A percentile compares a stretch with the other conserved stretches of the same genome.
Evolutionary conservation across 2,329 filamentous ascomycete species (phyloP).

Genomic region (Metarhizium album): DNA sequence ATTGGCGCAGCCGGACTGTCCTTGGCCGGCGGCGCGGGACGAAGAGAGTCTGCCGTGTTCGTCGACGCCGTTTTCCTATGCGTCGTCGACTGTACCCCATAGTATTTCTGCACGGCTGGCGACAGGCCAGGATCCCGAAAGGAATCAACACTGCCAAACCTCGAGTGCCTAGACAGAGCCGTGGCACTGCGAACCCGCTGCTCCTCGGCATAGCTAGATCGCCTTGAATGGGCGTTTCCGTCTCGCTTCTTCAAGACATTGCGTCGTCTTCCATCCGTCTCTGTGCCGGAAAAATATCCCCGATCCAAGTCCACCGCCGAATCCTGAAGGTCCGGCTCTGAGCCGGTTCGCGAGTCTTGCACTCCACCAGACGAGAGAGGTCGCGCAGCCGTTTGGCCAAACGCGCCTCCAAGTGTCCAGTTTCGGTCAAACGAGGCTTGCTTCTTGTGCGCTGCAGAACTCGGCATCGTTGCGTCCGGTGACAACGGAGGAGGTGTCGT

Average conservation of each 20-base stretch:
- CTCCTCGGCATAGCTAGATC: conserved; percentile 69
- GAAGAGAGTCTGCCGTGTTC: conserved; percentile 42
- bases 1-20: conserved; percentile 40
- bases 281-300: conserved; percentile 88
- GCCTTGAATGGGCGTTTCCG: conserved; percentile 51
- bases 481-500: conserved; percentile 28
- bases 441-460: conserved; percentile 44
- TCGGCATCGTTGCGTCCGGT: conserved; percentile 31
- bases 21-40: conserved; percentile 40
- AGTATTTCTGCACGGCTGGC: conserved; percentile 62
- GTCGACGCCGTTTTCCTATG: conserved; percentile 53
- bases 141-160: conserved; percentile 71
- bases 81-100: conserved; percentile 37
- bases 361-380: conserved; percentile 44
- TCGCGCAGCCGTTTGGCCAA: conserved; percentile 26
- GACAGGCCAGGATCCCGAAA: conserved; percentile 49
- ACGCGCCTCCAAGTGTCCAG: conserved; percentile 52
- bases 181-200: conserved; percentile 55
- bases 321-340: conserved; percentile 32
- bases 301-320: conserved; percentile 59
- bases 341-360: conserved; percentile 29
- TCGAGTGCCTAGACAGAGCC: conserved; percentile 60
- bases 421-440: conserved; percentile 60
- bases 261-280: conserved; percentile 63
- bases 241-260: conserved; percentile 76